phyloP scores from a whole-genome alignment of 2,329 filamentous ascomycete genomes.

The Ophiocordyceps camponoti-rufipedis region DNA sequence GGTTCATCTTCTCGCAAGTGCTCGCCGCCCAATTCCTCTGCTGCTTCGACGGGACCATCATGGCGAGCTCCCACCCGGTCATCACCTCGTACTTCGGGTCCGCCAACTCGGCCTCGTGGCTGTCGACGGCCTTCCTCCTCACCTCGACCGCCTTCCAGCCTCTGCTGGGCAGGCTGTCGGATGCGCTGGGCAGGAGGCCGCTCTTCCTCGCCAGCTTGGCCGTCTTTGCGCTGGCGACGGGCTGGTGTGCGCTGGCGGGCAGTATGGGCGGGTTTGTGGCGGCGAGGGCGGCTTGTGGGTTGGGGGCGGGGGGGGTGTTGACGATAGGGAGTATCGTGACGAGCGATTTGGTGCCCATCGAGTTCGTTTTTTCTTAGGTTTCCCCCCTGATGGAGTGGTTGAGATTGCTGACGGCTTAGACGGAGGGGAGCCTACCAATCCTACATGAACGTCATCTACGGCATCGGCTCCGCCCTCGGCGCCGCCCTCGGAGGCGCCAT shows the following conservation, averaged over 20 bases:
- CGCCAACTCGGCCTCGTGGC: conserved; percentile 66
- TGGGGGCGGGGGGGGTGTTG: conserved; percentile 56
- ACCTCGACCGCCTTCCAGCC: conserved; percentile 64
- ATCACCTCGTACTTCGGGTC: conserved; percentile 66
- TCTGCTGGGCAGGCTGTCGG: conserved; percentile 54
- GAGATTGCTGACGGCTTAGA: conserved; percentile 9
- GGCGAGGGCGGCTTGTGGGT: conserved; percentile 50
- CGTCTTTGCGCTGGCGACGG: conserved; percentile 45
- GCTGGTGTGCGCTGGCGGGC: conserved; percentile 49
- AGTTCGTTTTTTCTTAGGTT: no score
- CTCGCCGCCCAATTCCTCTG: conserved; percentile 38
- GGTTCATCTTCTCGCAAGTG: conserved; percentile 41
- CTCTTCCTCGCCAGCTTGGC: conserved; percentile 46
- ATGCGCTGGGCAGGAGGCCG: conserved; percentile 50
- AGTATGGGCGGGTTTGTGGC: conserved; percentile 53
- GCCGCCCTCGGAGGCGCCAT: conserved; percentile 53
- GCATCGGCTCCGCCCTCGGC: conserved; percentile 37
- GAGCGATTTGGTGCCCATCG: conserved; percentile 56
- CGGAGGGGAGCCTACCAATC: conserved; percentile 54
- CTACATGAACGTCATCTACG: conserved; percentile 48
- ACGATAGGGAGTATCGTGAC: conserved; percentile 53
- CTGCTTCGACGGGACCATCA: conserved; percentile 61
- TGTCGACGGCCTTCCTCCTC: conserved; percentile 62
- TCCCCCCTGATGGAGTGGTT: no score
- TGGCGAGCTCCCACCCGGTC: conserved; percentile 66